These are phyloP conservation scores for Guillardia theta DNA, from an alignment of 78 protist genomes.

Conservation along the genomic window DNA sequence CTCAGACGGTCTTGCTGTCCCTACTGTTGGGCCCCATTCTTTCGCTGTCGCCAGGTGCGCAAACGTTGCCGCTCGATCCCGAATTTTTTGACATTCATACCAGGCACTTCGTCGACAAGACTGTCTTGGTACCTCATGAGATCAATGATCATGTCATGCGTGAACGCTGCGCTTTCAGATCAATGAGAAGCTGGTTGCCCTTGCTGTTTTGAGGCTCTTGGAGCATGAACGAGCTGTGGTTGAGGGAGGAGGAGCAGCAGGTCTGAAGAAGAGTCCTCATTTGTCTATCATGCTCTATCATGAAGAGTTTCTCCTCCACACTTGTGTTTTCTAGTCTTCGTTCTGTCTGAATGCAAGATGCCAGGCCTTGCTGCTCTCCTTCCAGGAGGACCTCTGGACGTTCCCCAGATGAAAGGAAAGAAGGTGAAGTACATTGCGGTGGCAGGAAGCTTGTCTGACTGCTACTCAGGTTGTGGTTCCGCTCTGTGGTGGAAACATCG, in stretches of 20 bases:
- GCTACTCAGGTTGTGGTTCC: conserved; percentile 53
- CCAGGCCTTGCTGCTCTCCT: conserved; percentile 63
- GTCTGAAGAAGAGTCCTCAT: too few relatives aligned
- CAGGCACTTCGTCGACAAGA: conserved; percentile 45
- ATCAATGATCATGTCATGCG: too few relatives aligned
- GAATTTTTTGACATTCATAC: too few relatives aligned
- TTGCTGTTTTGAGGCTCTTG: conserved; percentile 65
- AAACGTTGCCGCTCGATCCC: too few relatives aligned
- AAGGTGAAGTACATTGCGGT: not conserved
- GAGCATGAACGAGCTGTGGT: conserved; percentile 62
- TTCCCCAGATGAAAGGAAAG: too few relatives aligned
- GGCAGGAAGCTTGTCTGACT: conserved; percentile 27
- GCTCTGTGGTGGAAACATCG: conserved; percentile 82
- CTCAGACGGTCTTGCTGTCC: conserved; percentile 81
- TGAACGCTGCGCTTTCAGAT: too few relatives aligned
- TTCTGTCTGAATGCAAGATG: not conserved
- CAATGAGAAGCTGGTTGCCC: too few relatives aligned
- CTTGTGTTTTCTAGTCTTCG: too few relatives aligned
- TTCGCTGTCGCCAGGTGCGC: conserved; percentile 43
- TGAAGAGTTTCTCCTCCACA: too few relatives aligned
- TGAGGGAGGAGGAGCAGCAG: conserved; percentile 70
- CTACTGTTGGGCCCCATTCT: conserved; percentile 54
- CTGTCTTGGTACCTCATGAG: conserved; percentile 53
- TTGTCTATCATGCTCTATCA: too few relatives aligned
- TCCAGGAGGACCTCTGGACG: conserved; percentile 38